Evolutionary conservation across 768 basidiomycete genomes (phyloP).

Genomic region (Psilocybe cubensis): DNA sequence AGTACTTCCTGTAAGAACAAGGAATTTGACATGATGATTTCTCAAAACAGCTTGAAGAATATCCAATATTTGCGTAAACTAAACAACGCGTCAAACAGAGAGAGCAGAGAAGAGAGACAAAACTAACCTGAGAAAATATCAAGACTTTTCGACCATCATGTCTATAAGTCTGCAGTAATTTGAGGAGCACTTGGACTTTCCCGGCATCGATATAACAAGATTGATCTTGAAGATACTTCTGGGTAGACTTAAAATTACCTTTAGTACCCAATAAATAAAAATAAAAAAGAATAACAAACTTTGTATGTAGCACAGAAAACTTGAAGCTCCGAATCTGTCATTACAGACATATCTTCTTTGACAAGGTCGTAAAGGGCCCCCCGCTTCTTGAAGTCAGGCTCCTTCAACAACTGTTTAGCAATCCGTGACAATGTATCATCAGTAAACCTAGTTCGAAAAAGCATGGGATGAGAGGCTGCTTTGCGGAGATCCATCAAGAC

Average conservation of each 20-base stretch:
- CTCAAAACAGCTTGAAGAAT: conserved; percentile 86
- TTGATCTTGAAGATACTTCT: conserved; percentile 74
- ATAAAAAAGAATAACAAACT: conserved; percentile 54
- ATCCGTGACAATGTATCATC: conserved; percentile 76
- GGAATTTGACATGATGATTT: conserved; percentile 70
- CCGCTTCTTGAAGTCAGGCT: conserved; percentile 88
- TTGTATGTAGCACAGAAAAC: conserved; percentile 85
- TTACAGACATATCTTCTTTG: conserved; percentile 97
- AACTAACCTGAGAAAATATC: conserved; percentile 89
- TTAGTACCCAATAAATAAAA: too few relatives aligned
- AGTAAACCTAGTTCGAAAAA: conserved; percentile 86
- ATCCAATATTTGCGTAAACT: conserved; percentile 97
- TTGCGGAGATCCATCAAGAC: conserved; percentile 98
- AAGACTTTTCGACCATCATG: conserved; percentile 79
- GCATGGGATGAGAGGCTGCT: conserved; percentile 94
- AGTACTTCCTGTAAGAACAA: conserved; percentile 90
- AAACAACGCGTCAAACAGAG: neutral
- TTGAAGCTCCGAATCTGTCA: conserved; percentile 97
- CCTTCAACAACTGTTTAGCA: conserved; percentile 84
- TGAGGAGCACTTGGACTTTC: conserved; percentile 77
- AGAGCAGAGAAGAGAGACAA: neutral
- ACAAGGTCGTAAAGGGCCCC: conserved; percentile 82
- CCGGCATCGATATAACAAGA: conserved; percentile 85
- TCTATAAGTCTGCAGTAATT: conserved; percentile 69
- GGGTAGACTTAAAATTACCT: conserved; percentile 64